Evolutionary conservation across 805 yeast species (phyloP).

Genomic region (Saccharomycopsis malanga): DNA sequence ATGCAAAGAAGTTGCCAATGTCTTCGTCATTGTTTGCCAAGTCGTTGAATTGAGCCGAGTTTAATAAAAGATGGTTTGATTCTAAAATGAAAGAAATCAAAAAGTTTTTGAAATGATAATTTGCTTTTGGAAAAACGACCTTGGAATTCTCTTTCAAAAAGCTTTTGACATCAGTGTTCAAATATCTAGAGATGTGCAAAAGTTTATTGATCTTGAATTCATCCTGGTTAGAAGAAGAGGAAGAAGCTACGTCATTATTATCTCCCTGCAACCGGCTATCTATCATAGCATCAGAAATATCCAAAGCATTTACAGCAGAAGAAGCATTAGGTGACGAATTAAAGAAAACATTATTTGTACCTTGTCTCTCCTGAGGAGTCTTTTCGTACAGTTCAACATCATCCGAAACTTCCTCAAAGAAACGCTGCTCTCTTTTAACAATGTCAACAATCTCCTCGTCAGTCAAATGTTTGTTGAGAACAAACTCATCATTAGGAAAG

Average conservation of each 20-base stretch:
- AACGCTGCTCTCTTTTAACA: conserved; percentile 24
- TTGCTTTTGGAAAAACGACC: conserved; percentile 10
- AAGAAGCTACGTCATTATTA: neutral
- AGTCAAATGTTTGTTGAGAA: conserved; percentile 28
- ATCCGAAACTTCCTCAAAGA: conserved; percentile 2
- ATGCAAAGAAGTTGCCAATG: neutral
- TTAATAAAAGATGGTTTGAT: conserved; percentile 13
- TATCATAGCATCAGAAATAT: neutral
- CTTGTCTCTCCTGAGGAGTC: neutral
- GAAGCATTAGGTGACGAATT: neutral
- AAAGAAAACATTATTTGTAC: too few relatives aligned
- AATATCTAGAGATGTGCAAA: conserved; percentile 9
- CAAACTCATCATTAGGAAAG: conserved; percentile 33
- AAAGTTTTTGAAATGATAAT: conserved; percentile 15
- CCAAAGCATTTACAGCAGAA: neutral
- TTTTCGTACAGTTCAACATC: neutral
- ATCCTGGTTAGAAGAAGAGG: neutral
- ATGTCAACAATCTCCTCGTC: conserved; percentile 31
- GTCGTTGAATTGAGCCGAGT: conserved; percentile 9
- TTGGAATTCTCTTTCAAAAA: conserved; percentile 3
- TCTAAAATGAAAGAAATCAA: conserved; percentile 18
- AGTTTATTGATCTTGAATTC: conserved; percentile 10
- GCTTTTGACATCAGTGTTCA: conserved; percentile 6
- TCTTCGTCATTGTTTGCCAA: neutral
- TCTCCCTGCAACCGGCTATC: neutral